Conservation (phyloP, 371 early-diverging fungal genomes). For the Zychaea mexicana region DNA sequence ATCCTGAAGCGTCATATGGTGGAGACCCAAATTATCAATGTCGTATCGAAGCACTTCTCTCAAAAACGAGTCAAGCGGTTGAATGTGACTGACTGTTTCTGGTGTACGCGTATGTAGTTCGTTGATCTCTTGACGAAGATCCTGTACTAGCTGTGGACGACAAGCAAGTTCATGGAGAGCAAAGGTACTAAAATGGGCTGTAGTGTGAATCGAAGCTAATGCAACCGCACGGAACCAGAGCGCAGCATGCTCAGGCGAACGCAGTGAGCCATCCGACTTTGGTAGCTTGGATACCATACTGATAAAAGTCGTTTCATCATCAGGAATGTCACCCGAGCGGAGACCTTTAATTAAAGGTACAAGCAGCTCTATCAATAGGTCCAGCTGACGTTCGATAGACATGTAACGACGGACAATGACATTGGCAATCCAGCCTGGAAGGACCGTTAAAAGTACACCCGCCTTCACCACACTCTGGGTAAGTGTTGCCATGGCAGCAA, state of each 20-base stretch:
- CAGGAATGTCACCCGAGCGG: conserved; percentile 6
- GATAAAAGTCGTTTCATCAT: conserved; percentile 22
- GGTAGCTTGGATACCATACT: conserved; percentile 26
- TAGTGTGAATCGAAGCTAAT: conserved; percentile 43
- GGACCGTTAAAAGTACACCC: conserved; percentile 12
- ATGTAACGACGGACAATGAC: conserved; percentile 22
- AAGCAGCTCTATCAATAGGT: conserved; percentile 27
- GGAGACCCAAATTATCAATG: conserved; percentile 27
- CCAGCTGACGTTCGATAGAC: conserved; percentile 34
- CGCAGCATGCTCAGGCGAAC: conserved; percentile 26
- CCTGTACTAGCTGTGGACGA: conserved; percentile 26
- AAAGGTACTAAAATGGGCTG: conserved; percentile 30
- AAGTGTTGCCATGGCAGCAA: conserved; percentile 31
- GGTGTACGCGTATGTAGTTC: conserved; percentile 24
- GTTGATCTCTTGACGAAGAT: conserved; percentile 18
- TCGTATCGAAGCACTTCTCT: conserved; percentile 47
- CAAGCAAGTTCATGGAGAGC: conserved; percentile 35
- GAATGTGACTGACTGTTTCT: conserved; percentile 30
- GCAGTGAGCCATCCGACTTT: conserved; percentile 23
- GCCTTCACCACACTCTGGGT: conserved; percentile 34
- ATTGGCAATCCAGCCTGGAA: conserved; percentile 32
- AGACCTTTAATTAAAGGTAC: conserved; percentile 25
- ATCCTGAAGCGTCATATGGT: conserved; percentile 34
- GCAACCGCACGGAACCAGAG: conserved; percentile 33
- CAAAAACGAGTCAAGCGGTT: conserved; percentile 50